Evolutionary conservation across 306 rosid genomes (phyloP).

Genomic region (Ziziphus jujuba): DNA sequence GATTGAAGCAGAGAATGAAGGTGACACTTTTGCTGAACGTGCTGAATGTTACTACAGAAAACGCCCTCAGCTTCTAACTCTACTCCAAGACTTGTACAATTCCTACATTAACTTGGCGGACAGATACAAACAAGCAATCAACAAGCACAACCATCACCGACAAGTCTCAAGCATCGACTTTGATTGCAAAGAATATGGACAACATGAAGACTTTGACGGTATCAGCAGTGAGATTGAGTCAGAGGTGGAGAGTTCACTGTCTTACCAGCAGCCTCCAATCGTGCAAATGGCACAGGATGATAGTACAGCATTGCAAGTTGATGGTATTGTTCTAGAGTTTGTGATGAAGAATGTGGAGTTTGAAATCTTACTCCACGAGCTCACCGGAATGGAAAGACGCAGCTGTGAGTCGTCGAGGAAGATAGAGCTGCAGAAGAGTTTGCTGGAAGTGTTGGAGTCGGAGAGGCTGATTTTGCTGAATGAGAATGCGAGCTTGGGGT

Average conservation of each 20-base stretch:
- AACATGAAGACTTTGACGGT: constrained; percentile 41
- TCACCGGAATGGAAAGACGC: constrained; percentile 49
- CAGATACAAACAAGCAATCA: constrained; percentile 66
- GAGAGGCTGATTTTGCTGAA: constrained; percentile 79
- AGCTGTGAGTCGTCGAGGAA: constrained; percentile 62
- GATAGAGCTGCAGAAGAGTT: constrained; percentile 71
- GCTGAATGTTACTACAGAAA: constrained; percentile 85
- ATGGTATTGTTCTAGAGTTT: constrained; percentile 57
- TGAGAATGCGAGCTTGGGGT: constrained; percentile 77
- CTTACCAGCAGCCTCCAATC: constrained; percentile 49
- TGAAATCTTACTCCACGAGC: constrained; percentile 59
- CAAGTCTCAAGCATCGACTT: constrained; percentile 40
- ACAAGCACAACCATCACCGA: constrained; percentile 33
- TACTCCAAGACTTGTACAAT: constrained; percentile 80
- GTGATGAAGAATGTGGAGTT: constrained; percentile 75
- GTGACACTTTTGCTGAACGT: constrained; percentile 80
- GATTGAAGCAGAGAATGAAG: constrained; percentile 41
- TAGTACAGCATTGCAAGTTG: constrained; percentile 15
- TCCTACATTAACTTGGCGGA: constrained; percentile 79
- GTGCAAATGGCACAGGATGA: neutral
- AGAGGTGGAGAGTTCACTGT: constrained; percentile 74
- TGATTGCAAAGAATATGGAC: constrained; percentile 50
- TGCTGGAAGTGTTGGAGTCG: constrained; percentile 92
- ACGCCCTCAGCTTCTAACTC: constrained; percentile 79
- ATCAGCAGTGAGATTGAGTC: constrained; percentile 54